Evolutionary conservation across 257 asterid species (phyloP).

Genomic region (Agastache rugosa): DNA sequence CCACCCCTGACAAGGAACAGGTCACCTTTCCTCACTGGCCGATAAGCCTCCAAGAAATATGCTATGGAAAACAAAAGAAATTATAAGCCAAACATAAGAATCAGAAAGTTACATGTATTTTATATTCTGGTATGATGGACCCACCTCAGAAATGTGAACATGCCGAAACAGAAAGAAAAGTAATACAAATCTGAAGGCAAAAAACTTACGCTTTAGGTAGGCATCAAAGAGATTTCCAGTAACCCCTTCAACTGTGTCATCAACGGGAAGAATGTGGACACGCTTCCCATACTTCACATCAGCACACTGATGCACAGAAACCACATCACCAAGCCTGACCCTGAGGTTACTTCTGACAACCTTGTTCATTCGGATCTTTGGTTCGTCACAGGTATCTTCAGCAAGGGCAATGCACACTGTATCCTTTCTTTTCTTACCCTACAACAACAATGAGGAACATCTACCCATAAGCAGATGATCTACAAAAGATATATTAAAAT

Average conservation of each 20-base stretch:
- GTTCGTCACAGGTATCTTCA: conserved; percentile 76
- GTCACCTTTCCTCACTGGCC: conserved; percentile 87
- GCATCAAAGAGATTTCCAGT: conserved; percentile 82
- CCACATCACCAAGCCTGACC: conserved; percentile 89
- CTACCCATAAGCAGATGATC: background rate
- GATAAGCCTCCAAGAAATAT: conserved; percentile 79
- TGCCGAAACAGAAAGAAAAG: background rate
- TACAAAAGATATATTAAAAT: too few species aligned
- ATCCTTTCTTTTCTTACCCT: conserved; percentile 86
- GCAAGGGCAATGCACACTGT: conserved; percentile 80
- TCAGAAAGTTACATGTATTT: background rate
- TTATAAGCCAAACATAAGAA: conserved; percentile 24
- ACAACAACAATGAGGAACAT: conserved; percentile 7
- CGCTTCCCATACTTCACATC: conserved; percentile 90
- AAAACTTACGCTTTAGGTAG: conserved; percentile 68
- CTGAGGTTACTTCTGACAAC: conserved; percentile 78
- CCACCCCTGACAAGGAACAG: conserved; percentile 84
- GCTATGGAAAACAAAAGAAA: conserved; percentile 48
- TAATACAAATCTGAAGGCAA: background rate
- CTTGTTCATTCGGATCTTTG: conserved; percentile 85
- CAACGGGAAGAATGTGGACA: conserved; percentile 83
- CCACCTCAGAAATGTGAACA: conserved; percentile 10
- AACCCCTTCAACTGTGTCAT: conserved; percentile 78
- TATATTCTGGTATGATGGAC: background rate
- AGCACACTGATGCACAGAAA: conserved; percentile 86